Evolutionary conservation across 352 stramenopile genomes (phyloP).

Genomic region (Phytophthora crassamura): DNA sequence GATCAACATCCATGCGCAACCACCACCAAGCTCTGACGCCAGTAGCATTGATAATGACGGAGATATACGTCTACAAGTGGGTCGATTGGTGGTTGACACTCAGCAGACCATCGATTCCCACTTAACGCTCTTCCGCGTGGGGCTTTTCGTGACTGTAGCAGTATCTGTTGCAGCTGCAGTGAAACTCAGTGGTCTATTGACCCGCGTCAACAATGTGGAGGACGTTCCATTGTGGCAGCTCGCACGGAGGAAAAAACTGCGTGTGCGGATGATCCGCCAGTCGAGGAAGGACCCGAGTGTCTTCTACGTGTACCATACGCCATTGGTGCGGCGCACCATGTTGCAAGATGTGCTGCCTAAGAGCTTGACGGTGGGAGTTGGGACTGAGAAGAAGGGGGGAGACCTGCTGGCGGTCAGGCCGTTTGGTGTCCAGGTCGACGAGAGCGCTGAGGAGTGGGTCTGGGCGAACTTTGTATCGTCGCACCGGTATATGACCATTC

Average conservation of each 20-base stretch:
- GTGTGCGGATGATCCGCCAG: conserved; percentile 75
- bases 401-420: conserved; percentile 67
- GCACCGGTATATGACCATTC: conserved; percentile 66
- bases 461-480: conserved; percentile 72
- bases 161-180: conserved; percentile 52
- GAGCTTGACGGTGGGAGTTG: conserved; percentile 16
- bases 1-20: not conserved
- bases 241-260: conserved; percentile 70
- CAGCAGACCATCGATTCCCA: conserved; percentile 72
- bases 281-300: conserved; percentile 68
- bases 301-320: conserved; percentile 88
- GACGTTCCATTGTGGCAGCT: conserved; percentile 74
- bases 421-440: conserved; percentile 80
- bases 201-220: conserved; percentile 58
- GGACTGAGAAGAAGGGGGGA: conserved; percentile 14
- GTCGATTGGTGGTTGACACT: conserved; percentile 39
- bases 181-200: conserved; percentile 64
- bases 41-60: conserved; percentile 8
- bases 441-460: conserved; percentile 72
- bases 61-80: conserved; percentile 39
- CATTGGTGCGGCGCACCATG: conserved; percentile 63
- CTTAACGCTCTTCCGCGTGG: conserved; percentile 69
- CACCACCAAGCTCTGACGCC: not conserved
- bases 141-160: conserved; percentile 51
- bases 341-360: conserved; percentile 64